phyloP scores from a whole-genome alignment of 768 basidiomycete species.

The Boletus insuetus region DNA sequence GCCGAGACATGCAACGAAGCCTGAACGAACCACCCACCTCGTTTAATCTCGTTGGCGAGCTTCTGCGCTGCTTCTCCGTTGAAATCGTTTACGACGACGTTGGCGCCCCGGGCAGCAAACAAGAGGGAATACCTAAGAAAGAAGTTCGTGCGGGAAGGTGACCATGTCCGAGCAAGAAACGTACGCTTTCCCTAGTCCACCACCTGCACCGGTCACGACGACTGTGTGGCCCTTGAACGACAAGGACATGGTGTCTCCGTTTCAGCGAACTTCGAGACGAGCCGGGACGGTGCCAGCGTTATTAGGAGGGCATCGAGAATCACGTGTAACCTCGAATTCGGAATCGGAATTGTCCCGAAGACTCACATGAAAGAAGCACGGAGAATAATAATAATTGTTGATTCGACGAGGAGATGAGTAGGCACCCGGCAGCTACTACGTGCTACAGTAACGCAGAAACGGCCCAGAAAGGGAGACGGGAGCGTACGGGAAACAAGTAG shows the following conservation, averaged over 20 bases:
- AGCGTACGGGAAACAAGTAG: conserved; percentile 32
- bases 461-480: conserved; percentile 24
- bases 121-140: conserved; percentile 75
- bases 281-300: background rate
- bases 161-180: conserved; percentile 28
- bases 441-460: conserved; percentile 33
- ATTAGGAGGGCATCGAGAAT: background rate
- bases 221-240: conserved; percentile 91
- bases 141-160: background rate
- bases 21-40: conserved; percentile 46
- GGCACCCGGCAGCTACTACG: conserved; percentile 35
- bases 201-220: conserved; percentile 93
- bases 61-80: conserved; percentile 84
- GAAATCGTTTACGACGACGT: conserved; percentile 95
- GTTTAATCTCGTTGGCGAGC: conserved; percentile 85
- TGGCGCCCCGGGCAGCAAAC: conserved; percentile 91
- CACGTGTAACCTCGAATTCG: conserved; percentile 4
- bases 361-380: background rate
- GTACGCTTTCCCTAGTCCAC: conserved; percentile 89
- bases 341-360: background rate
- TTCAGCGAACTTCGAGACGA: background rate
- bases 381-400: conserved; percentile 25
- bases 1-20: background rate
- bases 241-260: conserved; percentile 36
- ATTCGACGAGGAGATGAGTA: conserved; percentile 23